Evolutionary conservation across 129 eudicot species (phyloP).

Genomic region (Lonicera japonica): DNA sequence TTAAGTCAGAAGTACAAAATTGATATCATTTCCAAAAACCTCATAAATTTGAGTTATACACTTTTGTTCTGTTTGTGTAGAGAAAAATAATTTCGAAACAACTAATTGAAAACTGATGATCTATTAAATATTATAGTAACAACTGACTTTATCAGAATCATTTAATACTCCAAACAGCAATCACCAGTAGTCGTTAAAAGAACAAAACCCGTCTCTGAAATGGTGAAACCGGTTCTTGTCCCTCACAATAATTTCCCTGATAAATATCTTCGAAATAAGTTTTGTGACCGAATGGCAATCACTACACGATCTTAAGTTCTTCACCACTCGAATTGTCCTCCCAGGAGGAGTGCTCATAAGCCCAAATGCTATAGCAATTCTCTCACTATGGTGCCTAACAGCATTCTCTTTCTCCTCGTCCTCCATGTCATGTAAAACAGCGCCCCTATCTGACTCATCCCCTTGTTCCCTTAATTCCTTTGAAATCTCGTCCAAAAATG

Average conservation of each 20-base stretch:
- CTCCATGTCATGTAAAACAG: slow-evolving; percentile 51
- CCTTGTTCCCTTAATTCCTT: slow-evolving; percentile 34
- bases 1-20: no score
- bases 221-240: slow-evolving; percentile 51
- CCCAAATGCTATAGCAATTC: slow-evolving; percentile 56
- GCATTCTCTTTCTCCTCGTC: slow-evolving; percentile 48
- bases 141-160: no score
- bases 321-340: slow-evolving; percentile 37
- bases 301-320: slow-evolving; percentile 37
- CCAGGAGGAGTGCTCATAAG: slow-evolving; percentile 34
- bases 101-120: no score
- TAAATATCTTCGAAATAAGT: slow-evolving; percentile 31
- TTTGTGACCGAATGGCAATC: slow-evolving; percentile 46
- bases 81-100: no score
- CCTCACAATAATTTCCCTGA: slow-evolving; percentile 44
- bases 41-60: no score
- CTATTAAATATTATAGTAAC: no score
- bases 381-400: slow-evolving; percentile 47
- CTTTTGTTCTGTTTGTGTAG: no score
- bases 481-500: slow-evolving; percentile 34
- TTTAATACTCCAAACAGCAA: not conserved
- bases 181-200: slow-evolving; percentile 56
- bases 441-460: slow-evolving; percentile 39
- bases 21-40: no score
- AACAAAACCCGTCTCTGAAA: slow-evolving; percentile 42